These are phyloP conservation scores for Gracilaria caudata DNA, from an alignment of 23 red algal species.

Conservation along the genomic window DNA sequence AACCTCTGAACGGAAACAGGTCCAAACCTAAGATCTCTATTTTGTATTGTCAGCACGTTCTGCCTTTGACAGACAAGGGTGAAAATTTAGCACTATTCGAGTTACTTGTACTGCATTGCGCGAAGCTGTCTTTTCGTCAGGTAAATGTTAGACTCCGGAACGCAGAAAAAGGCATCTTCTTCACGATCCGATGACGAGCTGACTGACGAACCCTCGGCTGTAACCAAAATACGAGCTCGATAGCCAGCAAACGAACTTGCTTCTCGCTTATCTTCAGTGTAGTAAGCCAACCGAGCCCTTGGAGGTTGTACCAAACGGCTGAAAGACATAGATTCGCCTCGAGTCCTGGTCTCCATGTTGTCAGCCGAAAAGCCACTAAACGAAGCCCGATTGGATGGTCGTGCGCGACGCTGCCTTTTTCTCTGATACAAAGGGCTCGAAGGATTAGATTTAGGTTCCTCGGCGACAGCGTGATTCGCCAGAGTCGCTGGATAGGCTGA, in stretches of 20 bases:
- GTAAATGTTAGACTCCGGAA: constrained; percentile 32
- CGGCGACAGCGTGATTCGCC: not conserved
- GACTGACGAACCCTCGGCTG: constrained; percentile 32
- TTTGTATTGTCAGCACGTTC: not conserved
- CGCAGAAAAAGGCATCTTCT: constrained; percentile 23
- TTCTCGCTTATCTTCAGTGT: constrained; percentile 35
- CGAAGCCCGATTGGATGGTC: not conserved
- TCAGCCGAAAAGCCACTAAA: not conserved
- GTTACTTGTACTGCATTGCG: constrained; percentile 43
- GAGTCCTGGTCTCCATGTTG: not conserved
- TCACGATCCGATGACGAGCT: constrained; percentile 55
- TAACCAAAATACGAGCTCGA: constrained; percentile 27
- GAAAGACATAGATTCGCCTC: constrained; percentile 15
- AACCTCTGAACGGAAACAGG: not conserved
- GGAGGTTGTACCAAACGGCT: constrained; percentile 4
- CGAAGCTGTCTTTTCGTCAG: constrained; percentile 49
- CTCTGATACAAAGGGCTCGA: not conserved
- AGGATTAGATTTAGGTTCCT: not conserved
- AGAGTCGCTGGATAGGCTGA: constrained; percentile 9
- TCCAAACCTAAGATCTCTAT: not conserved
- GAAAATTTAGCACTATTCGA: not conserved
- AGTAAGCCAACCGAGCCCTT: constrained; percentile 1
- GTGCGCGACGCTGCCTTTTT: not conserved
- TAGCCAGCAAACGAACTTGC: constrained; percentile 41
- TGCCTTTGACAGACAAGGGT: too few species aligned